Base-by-base conservation (phyloP, 768 basidiomycete species). In the Tephrocybe sp. region DNA sequence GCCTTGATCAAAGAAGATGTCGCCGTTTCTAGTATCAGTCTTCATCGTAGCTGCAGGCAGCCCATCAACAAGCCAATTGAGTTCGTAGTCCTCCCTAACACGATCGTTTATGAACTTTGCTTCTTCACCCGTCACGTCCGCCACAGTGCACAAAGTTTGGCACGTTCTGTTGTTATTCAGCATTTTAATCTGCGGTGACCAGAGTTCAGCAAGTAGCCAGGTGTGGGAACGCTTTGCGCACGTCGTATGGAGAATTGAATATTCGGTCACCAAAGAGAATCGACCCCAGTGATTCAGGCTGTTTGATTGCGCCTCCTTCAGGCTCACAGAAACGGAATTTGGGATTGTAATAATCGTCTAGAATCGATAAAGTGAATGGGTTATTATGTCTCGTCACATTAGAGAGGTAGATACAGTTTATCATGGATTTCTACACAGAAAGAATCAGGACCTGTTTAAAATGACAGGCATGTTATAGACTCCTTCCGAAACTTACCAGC, bases 251-350 rank as follows among this genome's bases (percentile, higher is more conserved):
- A 3, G 92, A 92, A 62, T 87, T 84, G 67, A 93, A 91, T 59
- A 98, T 92, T 56, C 96, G 79, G 73, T 98, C 96, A 13, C 96
- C 96, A 58, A 97, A 97, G n/a, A 98, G 72, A 60, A 98, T 94
- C 14, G 91, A 91, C 5, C 96, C 96, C 22, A 98, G 72, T 1
- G 85, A 87, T 67, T 95, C 94, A 3, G 92, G 87, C 63, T 85
- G 84, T 59, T 80, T 81, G 63, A 81, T 67, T 17, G 84, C 77
- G 9, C 92, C 94, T 16, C 72, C 85, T 36, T 76, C 69, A 20
- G 96, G 96, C 51, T 80, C 63, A 63, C 96, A 98, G 68, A 98
- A 97, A 54, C 83, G 84, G 55, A 98, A 89, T 47, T 76, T 75
- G 2, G 86, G 80, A 62, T 94, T 82, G 68, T 98, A 98, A 69